Evolutionary conservation across 306 rosid species (phyloP).

Genomic region (Inga laurina): DNA sequence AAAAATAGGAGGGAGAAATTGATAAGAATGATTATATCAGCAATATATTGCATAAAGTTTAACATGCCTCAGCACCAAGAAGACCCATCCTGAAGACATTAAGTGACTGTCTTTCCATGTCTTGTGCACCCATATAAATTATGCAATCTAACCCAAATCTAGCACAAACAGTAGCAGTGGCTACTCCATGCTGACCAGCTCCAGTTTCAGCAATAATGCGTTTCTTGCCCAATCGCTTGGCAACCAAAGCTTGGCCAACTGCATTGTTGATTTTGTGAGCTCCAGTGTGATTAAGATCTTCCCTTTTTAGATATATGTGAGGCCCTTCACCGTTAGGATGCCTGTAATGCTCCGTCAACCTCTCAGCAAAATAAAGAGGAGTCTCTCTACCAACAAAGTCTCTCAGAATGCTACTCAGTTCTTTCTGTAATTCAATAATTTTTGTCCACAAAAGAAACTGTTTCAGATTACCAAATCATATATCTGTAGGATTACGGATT

Average conservation of each 20-base stretch:
- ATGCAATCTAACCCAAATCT: conserved; percentile 80
- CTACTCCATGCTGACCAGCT: conserved; percentile 98
- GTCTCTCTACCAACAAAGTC: conserved; percentile 96
- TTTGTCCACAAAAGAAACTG: background rate
- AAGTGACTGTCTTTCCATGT: conserved; percentile 92
- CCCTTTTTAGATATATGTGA: conserved; percentile 77
- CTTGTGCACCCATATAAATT: conserved; percentile 93
- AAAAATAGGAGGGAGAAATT: background rate
- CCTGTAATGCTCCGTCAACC: conserved; percentile 74
- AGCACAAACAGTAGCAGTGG: conserved; percentile 93
- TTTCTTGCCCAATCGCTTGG: conserved; percentile 75
- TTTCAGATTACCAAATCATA: background rate
- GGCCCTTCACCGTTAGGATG: conserved; percentile 82
- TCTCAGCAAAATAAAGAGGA: conserved; percentile 94
- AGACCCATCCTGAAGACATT: conserved; percentile 90
- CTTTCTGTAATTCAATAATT: conserved; percentile 55
- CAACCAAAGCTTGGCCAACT: conserved; percentile 86
- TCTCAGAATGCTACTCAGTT: conserved; percentile 62
- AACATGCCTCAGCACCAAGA: conserved; percentile 90
- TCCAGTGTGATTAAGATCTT: conserved; percentile 95
- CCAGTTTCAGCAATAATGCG: conserved; percentile 94
- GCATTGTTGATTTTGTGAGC: conserved; percentile 97
- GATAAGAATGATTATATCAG: background rate
- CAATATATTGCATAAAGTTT: background rate
- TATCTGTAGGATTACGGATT: background rate